These are phyloP conservation scores for Phylloporus scabripes DNA, from an alignment of 768 basidiomycete species.

Conservation along the genomic window DNA sequence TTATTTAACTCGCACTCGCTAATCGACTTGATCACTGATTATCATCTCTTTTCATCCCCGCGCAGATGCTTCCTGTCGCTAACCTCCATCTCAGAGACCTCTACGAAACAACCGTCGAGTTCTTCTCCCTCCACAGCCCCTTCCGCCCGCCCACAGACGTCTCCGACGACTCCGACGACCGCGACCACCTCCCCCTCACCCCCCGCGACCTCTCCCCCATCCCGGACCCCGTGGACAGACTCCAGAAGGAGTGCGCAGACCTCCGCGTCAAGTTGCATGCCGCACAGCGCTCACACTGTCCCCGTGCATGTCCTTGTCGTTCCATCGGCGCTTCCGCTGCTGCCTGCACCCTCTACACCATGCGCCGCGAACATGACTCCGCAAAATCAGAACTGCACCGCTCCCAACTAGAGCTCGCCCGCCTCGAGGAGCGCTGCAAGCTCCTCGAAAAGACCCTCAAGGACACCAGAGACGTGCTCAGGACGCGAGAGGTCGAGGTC, in stretches of 20 bases:
- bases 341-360: slow-evolving; percentile 37
- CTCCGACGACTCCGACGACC: slow-evolving; percentile 22
- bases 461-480: slow-evolving; percentile 58
- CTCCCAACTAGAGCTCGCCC: slow-evolving; percentile 48
- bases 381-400: slow-evolving; percentile 51
- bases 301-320: slow-evolving; percentile 28
- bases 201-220: slow-evolving; percentile 34
- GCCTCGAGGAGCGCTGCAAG: slow-evolving; percentile 58
- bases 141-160: slow-evolving; percentile 12
- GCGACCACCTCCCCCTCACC: slow-evolving; percentile 23
- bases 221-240: slow-evolving; percentile 35
- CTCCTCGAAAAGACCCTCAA: slow-evolving; percentile 57
- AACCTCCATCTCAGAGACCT: slow-evolving; percentile 44
- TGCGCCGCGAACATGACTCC: slow-evolving; percentile 52
- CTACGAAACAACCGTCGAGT: slow-evolving; percentile 55
- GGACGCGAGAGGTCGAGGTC: slow-evolving; percentile 54
- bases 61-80: slow-evolving; percentile 41
- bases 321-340: slow-evolving; percentile 35
- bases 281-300: slow-evolving; percentile 33
- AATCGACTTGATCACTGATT: slow-evolving; percentile 30
- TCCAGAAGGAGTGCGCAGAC: slow-evolving; percentile 38
- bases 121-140: slow-evolving; percentile 46
- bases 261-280: slow-evolving; percentile 40
- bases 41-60: slow-evolving; percentile 22
- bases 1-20: slow-evolving; percentile 4